Conservation (phyloP, 495 filamentous ascomycete species). For the Rhizodiscina lignyota region DNA sequence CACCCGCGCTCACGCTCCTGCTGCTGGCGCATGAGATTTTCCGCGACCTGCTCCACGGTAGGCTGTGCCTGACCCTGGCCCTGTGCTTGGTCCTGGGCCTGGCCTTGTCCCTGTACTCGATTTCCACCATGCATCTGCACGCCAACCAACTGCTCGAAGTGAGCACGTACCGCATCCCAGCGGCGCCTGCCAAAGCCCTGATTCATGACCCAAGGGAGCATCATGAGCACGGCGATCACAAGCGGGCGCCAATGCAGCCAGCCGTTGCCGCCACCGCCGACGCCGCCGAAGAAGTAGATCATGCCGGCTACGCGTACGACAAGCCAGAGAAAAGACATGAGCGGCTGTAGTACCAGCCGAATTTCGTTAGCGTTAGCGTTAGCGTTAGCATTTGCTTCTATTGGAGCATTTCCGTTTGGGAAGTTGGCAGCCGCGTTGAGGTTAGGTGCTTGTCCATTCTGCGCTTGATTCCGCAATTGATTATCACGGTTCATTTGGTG, state of each 20-base stretch:
- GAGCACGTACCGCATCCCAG: not conserved
- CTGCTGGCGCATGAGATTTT: slow-evolving; percentile 34
- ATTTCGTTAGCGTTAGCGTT: slow-evolving; percentile 4
- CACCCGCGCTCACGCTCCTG: slow-evolving; percentile 31
- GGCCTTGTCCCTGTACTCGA: slow-evolving; percentile 3
- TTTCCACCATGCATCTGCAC: slow-evolving; percentile 1
- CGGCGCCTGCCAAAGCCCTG: not conserved
- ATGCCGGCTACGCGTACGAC: slow-evolving; percentile 60
- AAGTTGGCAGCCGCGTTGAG: too few species aligned
- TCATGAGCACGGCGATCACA: slow-evolving; percentile 33
- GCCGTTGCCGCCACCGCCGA: slow-evolving; percentile 59
- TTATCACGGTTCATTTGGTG: too few species aligned
- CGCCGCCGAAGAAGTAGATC: slow-evolving; percentile 62
- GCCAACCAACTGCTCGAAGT: not conserved
- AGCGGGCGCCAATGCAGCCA: not conserved
- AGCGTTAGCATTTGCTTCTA: too few species aligned
- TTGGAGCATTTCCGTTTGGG: too few species aligned
- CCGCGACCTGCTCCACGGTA: slow-evolving; percentile 35
- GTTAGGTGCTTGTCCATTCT: too few species aligned
- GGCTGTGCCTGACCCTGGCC: slow-evolving; percentile 16
- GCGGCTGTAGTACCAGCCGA: slow-evolving; percentile 13
- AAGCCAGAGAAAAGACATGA: slow-evolving; percentile 47
- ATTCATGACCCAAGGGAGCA: slow-evolving; percentile 37
- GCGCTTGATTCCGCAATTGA: too few species aligned
- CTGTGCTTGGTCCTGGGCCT: slow-evolving; percentile 7